phyloP scores from a whole-genome alignment of 495 filamentous ascomycete species.

The Penicillium canescens region DNA sequence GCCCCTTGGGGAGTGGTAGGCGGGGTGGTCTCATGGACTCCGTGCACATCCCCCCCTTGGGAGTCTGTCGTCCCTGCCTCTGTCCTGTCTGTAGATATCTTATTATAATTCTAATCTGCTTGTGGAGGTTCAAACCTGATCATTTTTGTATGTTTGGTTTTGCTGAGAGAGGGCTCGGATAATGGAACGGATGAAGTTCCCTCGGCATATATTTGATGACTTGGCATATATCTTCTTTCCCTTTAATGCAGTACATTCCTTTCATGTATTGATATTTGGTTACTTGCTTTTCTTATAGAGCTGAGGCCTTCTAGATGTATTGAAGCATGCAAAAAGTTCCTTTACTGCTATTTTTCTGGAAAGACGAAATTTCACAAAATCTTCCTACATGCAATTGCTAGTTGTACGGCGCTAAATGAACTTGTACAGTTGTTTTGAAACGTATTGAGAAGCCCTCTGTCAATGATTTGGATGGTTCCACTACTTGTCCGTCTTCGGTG shows the following conservation, averaged over 20 bases:
- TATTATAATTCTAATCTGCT: constrained; percentile 43
- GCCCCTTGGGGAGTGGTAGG: constrained; percentile 8
- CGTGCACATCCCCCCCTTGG: neutral
- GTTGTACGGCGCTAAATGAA: neutral
- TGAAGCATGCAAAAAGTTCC: too few relatives aligned
- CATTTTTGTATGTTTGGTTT: constrained; percentile 2
- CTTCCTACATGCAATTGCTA: neutral
- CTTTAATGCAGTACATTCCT: constrained; percentile 43
- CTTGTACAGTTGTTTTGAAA: neutral
- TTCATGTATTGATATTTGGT: constrained; percentile 8
- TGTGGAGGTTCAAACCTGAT: constrained; percentile 8
- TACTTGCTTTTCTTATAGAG: neutral
- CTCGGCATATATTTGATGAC: constrained; percentile 15
- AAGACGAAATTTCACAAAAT: neutral
- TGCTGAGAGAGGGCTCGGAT: neutral
- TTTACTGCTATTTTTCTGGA: neutral
- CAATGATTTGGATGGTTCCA: neutral
- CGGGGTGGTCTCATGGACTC: constrained; percentile 7
- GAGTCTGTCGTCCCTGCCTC: constrained; percentile 5
- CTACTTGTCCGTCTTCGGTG: neutral
- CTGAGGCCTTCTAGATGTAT: neutral
- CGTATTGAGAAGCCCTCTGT: too few relatives aligned
- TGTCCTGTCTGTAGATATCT: constrained; percentile 38
- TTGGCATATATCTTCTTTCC: constrained; percentile 21
- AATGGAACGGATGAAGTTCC: constrained; percentile 4